These are phyloP conservation scores for Asclepias syriaca DNA, from an alignment of 257 asterid species.

Conservation along the genomic window DNA sequence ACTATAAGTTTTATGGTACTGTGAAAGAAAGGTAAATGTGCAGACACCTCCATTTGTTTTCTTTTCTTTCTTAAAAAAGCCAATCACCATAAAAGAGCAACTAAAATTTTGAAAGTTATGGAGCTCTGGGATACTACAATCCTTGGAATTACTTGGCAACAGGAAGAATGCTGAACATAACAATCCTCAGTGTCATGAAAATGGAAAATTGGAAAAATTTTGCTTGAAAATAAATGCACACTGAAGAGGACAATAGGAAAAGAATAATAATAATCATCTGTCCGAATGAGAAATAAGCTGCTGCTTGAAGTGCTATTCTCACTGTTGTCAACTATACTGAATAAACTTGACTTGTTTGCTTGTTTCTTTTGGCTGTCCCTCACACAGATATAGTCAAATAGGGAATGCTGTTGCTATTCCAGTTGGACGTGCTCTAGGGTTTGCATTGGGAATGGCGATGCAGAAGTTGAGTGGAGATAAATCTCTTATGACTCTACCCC, in stretches of 20 bases:
- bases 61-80: background rate
- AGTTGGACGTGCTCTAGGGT: conserved; percentile 48
- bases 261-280: background rate
- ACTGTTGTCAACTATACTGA: background rate
- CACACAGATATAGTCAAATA: conserved; percentile 24
- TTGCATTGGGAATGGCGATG: conserved; percentile 44
- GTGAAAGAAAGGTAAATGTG: conserved; percentile 42
- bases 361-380: background rate
- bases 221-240: background rate
- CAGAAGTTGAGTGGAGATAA: conserved; percentile 33
- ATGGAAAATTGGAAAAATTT: background rate
- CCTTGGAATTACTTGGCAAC: background rate
- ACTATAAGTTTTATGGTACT: conserved; percentile 40
- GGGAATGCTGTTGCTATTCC: conserved; percentile 56
- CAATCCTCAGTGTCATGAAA: background rate
- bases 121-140: background rate
- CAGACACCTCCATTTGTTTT: background rate
- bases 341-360: background rate
- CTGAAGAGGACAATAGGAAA: background rate
- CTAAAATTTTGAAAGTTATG: background rate
- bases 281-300: background rate
- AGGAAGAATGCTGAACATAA: background rate
- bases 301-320: background rate
- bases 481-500: conserved; percentile 44
- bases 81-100: background rate